A percentile compares a stretch with the other conserved stretches of the same genome.
These are phyloP conservation scores for Aeschynomene evenia DNA, from an alignment of 306 rosid species.

Conservation along the genomic window DNA sequence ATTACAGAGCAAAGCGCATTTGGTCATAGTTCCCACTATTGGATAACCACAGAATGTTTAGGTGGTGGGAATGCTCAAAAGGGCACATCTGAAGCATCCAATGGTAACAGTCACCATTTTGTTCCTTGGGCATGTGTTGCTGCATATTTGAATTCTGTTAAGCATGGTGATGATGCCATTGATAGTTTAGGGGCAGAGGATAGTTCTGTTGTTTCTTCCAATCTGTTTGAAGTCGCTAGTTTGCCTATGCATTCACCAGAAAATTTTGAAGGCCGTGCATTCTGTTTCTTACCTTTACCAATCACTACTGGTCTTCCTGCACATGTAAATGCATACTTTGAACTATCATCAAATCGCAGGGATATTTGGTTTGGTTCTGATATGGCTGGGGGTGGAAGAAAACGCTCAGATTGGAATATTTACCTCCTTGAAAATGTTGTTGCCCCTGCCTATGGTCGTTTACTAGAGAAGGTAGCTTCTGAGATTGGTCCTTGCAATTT, in stretches of 20 bases:
- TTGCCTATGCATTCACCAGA: constrained; percentile 48
- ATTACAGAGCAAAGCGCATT: constrained; percentile 60
- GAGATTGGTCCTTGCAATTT: constrained; percentile 82
- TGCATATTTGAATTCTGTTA: constrained; percentile 68
- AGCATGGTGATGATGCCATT: constrained; percentile 42
- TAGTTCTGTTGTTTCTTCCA: constrained; percentile 38
- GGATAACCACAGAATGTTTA: constrained; percentile 88
- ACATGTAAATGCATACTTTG: constrained; percentile 94
- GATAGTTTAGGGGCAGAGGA: constrained; percentile 39
- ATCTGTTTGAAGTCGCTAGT: constrained; percentile 48
- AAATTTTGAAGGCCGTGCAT: constrained; percentile 87
- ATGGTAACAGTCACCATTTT: constrained; percentile 52
- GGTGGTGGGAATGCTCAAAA: constrained; percentile 65
- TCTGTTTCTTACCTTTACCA: constrained; percentile 91
- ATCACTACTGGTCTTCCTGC: constrained; percentile 88
- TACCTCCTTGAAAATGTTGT: constrained; percentile 91
- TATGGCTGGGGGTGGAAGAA: constrained; percentile 97
- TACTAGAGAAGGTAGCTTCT: constrained; percentile 83
- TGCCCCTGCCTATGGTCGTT: constrained; percentile 89
- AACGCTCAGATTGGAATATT: constrained; percentile 96
- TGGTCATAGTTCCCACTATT: constrained; percentile 62
- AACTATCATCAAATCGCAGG: constrained; percentile 94
- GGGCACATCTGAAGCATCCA: constrained; percentile 42
- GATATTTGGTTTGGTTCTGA: constrained; percentile 99
- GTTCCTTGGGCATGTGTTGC: constrained; percentile 99